These are phyloP conservation scores for Trichosporon asahii DNA, from an alignment of 1,284 basidiomycete species.

Conservation along the genomic window DNA sequence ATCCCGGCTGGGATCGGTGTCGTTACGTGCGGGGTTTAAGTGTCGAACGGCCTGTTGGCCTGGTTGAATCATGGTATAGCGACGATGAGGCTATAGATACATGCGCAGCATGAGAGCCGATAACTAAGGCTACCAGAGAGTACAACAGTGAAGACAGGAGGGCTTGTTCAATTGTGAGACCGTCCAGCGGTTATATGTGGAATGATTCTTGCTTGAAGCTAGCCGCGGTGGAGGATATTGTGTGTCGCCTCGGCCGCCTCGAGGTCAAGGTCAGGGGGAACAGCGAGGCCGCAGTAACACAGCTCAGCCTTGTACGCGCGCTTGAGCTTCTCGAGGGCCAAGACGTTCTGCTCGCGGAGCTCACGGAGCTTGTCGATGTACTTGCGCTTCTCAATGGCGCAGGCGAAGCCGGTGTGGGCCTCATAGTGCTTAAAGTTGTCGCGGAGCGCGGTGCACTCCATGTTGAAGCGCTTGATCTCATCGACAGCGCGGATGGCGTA, in stretches of 20 bases:
- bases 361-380: not conserved
- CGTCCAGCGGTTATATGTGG: not conserved
- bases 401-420: not conserved
- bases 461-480: not conserved
- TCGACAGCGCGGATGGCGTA: not conserved
- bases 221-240: too few species aligned
- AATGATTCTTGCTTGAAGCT: too few species aligned
- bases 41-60: too few species aligned
- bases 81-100: too few species aligned
- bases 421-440: not conserved
- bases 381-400: not conserved
- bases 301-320: not conserved
- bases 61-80: too few species aligned
- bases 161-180: too few species aligned
- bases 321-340: not conserved
- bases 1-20: too few species aligned
- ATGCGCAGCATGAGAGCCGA: too few species aligned
- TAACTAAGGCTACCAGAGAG: too few species aligned
- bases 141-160: too few species aligned
- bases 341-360: not conserved
- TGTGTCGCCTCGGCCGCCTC: not conserved
- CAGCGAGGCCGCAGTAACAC: not conserved
- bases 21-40: too few species aligned
- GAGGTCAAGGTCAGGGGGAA: not conserved
- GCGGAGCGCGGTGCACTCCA: not conserved